A percentile compares a stretch with the other conserved stretches of the same genome.
These are phyloP conservation scores for Tulasnella sp. DNA, from an alignment of 768 basidiomycete species.

Conservation along the genomic window DNA sequence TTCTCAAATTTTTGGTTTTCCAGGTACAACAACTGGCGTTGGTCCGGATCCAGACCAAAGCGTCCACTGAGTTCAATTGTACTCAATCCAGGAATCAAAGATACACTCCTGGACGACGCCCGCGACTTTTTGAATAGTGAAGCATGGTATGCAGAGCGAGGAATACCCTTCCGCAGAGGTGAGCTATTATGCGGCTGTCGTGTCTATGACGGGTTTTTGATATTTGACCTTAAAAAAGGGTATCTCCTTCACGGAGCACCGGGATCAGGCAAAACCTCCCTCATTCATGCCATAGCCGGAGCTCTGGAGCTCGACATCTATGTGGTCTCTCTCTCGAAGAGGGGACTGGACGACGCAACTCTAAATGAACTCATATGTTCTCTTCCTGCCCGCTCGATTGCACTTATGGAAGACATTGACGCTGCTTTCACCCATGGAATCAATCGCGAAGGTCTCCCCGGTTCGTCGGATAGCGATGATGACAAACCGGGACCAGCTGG, in stretches of 20 bases:
- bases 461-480: neutral
- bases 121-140: constrained; percentile 56
- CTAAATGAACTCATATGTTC: constrained; percentile 46
- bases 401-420: constrained; percentile 77
- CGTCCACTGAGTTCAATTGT: constrained; percentile 55
- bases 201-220: constrained; percentile 12
- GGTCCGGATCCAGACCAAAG: constrained; percentile 45
- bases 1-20: no score
- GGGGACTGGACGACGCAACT: constrained; percentile 47
- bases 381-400: constrained; percentile 58
- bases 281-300: constrained; percentile 67
- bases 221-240: constrained; percentile 19
- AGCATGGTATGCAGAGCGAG: constrained; percentile 59
- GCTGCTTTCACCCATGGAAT: constrained; percentile 48
- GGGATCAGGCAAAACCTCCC: constrained; percentile 65
- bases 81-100: constrained; percentile 54
- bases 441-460: constrained; percentile 28
- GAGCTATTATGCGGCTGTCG: constrained; percentile 33
- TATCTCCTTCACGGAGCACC: constrained; percentile 44
- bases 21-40: constrained; percentile 35
- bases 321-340: constrained; percentile 51
- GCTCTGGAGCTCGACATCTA: constrained; percentile 64
- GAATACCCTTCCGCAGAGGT: constrained; percentile 70
- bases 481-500: neutral
- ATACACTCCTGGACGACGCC: constrained; percentile 53